Evolutionary conservation across 2,329 filamentous ascomycete species (phyloP).

Genomic region (Fonsecaea pedrosoi): DNA sequence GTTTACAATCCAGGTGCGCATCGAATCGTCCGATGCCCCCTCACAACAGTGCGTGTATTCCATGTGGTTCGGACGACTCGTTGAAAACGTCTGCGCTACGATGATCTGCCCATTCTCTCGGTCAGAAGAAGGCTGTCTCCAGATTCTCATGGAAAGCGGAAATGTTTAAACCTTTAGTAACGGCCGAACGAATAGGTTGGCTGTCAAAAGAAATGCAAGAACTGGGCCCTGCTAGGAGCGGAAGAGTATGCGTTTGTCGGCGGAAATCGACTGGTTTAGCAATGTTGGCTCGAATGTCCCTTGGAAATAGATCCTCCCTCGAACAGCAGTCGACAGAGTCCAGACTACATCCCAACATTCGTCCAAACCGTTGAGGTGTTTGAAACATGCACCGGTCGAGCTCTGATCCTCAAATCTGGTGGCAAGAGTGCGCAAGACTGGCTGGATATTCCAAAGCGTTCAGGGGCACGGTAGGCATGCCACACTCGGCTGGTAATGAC

Average conservation of each 20-base stretch:
- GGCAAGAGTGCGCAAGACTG: background rate
- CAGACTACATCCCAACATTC: background rate
- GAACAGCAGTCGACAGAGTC: background rate
- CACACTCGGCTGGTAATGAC: background rate
- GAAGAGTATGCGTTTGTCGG: background rate
- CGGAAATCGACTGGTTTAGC: background rate
- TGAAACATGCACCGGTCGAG: background rate
- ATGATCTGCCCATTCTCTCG: background rate
- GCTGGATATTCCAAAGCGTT: background rate
- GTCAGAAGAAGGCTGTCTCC: background rate
- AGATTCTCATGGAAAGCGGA: background rate
- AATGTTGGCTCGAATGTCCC: background rate
- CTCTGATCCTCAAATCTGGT: background rate
- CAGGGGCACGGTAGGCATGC: background rate
- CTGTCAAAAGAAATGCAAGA: background rate
- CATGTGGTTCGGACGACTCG: background rate
- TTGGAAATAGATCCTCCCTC: background rate
- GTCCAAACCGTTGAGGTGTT: background rate
- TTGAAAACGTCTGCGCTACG: background rate
- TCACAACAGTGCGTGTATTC: background rate
- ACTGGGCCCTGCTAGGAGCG: background rate
- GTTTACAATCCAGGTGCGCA: background rate
- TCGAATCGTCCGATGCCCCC: background rate
- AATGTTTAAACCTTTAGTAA: background rate
- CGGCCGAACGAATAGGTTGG: background rate